Base-by-base conservation (phyloP, 75 land plant genomes). In the Cryptomeria japonica region DNA sequence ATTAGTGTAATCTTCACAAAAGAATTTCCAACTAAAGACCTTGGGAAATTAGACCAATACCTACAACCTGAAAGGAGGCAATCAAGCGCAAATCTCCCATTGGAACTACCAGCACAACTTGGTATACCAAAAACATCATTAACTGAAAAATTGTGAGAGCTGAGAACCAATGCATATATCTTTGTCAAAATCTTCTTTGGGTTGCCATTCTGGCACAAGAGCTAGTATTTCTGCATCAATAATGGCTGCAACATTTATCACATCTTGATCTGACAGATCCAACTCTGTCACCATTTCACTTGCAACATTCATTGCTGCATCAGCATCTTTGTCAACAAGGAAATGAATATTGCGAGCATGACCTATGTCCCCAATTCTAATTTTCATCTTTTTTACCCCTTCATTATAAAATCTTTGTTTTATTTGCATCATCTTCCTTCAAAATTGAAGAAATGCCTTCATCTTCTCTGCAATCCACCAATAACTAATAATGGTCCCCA, bases 281-380 rank as follows among this genome's bases (percentile, higher is more conserved):
- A 95, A 84, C 87, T 22, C n/a, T n/a, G 91, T 87, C 41, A 95
- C 95, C 95, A 95, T 94, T 90, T 95, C 95, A 89, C 93, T 90
- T 38, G 96, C 96, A 88, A 95, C 96, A 87, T 93, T 84, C 76
- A 87, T 77, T 87, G 96, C 89, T 28, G 94, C 94, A 75, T 95
- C 95, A 15, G 79, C 88, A 56, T 88, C 90, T 56, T 92, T 88
- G 76, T 93, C 93, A 88, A 94, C 93, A 16, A 93, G 95, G 58
- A 95, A 95, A 86, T 95, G 94, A 61, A 94, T 94, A 84, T 95
- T 94, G 49, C 94, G 90, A 84, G 92, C 53, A 83, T 94, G 93
- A n/a, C 91, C 80, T 8, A 91, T 89, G 88, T 95, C 94, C 73
- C 92, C 89, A 38, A 96, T 94, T 34, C 93, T 84, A 58, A 96